Evolutionary conservation across 1,284 basidiomycete genomes (phyloP).

Genomic region (Puccinia triticina): DNA sequence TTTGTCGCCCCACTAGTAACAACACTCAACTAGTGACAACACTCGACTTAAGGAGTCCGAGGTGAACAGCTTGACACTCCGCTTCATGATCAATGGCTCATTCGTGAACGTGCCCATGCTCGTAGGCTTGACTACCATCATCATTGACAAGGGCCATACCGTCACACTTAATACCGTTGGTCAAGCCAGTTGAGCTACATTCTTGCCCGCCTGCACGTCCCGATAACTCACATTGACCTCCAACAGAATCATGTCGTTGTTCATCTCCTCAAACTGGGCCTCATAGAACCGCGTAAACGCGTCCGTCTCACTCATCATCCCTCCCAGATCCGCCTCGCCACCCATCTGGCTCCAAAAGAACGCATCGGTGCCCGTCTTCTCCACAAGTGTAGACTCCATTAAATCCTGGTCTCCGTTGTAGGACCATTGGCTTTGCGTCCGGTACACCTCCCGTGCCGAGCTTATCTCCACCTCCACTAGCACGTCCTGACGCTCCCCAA

Average conservation of each 20-base stretch:
- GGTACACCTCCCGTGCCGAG: constrained; percentile 54
- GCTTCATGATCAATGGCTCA: constrained; percentile 82
- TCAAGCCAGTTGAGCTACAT: constrained; percentile 79
- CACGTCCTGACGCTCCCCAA: constrained; percentile 90
- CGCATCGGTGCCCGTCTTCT: constrained; percentile 57
- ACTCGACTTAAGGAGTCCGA: constrained; percentile 93
- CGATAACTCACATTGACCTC: constrained; percentile 83
- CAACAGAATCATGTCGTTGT: constrained; percentile 38
- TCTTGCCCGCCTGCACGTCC: constrained; percentile 78
- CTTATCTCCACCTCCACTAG: constrained; percentile 88
- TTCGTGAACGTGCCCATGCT: constrained; percentile 63
- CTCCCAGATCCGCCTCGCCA: constrained; percentile 15
- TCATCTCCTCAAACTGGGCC: constrained; percentile 68
- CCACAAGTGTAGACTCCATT: not conserved
- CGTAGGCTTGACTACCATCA: constrained; percentile 23
- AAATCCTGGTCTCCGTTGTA: constrained; percentile 5
- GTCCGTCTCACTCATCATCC: not conserved
- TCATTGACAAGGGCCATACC: constrained; percentile 71
- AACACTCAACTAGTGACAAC: constrained; percentile 82
- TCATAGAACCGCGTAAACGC: constrained; percentile 32
- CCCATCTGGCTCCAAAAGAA: constrained; percentile 73
- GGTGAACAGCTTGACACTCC: constrained; percentile 87
- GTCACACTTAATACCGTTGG: constrained; percentile 78
- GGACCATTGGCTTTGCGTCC: not conserved
- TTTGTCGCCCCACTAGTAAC: constrained; percentile 81